Base-by-base conservation (phyloP, 2,329 filamentous ascomycete genomes). In the Colletotrichum simmondsii region DNA sequence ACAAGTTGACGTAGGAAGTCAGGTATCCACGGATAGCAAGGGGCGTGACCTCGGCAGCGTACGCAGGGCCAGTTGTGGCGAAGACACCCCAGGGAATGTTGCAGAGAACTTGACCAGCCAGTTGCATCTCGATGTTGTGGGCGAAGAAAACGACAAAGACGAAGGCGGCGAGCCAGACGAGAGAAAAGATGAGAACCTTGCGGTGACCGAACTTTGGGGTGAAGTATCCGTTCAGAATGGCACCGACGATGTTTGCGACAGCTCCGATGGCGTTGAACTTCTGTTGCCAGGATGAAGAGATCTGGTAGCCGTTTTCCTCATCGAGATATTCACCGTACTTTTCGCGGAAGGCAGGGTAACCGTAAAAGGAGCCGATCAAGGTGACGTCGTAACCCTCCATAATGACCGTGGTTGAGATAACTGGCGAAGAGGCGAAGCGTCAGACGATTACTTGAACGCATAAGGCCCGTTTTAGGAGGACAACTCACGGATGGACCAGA, bases 361-460 rank as follows among this genome's bases (percentile, higher is more conserved):
- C 86, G 74, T 82, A 86, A 77, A 87, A 86, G 22, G 82, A 84
- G n/a, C 80, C 74, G n/a, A 88, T 77, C 0, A 88, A 79, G 42
- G 84, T 85, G 2, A 84, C 81, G 63, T 88, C 86, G 77, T 88
- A 88, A 3, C 86, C 86, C 72, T 87, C 86, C 86, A 88, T 88
- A 73, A 88, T 81, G 65, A 88, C 83, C 4, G 84, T 82, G n/a
- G 82, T 82, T 14, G 84, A 86, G 66, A 87, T 83, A 68, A 81
- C 81, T 83, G 32, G 11, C 11, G 59, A 6, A 5, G n/a, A 1
- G 7, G 28, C 4, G 12, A 3, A 10, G n/a, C 19, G 26, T 72
- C 35, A 73, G 61, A n/a, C 19, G 32, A 11, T 22, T n/a, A 11
- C 11, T n/a, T 12, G 6, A 3, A 16, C 11, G 30, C 26, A 16